A percentile compares a stretch with the other conserved stretches of the same genome.
Evolutionary conservation across 2,329 filamentous ascomycete genomes (phyloP).

Genomic region (Curvularia verruculosa): DNA sequence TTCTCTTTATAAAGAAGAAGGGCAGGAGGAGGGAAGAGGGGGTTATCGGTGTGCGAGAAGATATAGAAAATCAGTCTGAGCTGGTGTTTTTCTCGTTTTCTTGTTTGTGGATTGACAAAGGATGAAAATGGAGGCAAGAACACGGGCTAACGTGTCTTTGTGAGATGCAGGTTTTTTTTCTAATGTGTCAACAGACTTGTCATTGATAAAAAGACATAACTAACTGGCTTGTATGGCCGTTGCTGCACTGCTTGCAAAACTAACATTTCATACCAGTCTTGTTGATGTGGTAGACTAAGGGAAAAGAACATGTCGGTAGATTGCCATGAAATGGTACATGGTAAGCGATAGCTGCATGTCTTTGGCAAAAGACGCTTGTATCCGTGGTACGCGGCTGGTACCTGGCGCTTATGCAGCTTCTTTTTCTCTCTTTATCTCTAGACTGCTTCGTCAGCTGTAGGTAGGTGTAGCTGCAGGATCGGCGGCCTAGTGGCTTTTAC

Average conservation of each 20-base stretch:
- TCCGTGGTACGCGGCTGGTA: not conserved
- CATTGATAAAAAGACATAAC: no score
- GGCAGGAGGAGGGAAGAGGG: not conserved
- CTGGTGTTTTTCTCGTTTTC: not conserved
- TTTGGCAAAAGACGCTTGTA: not conserved
- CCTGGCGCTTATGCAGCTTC: not conserved
- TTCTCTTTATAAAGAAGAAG: not conserved
- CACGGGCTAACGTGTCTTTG: no score
- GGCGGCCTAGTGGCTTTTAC: not conserved
- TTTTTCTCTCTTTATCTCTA: no score
- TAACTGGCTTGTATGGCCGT: not conserved
- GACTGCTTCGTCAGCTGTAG: not conserved
- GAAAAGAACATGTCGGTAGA: not conserved
- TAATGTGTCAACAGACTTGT: no score
- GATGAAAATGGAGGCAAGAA: no score
- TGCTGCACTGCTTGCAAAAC: no score
- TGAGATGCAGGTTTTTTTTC: no score
- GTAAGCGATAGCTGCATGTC: not conserved
- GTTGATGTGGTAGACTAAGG: not conserved
- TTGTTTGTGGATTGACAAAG: no score
- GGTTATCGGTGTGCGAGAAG: slow-evolving; percentile 15
- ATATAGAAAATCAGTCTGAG: slow-evolving; percentile 3
- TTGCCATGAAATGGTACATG: not conserved
- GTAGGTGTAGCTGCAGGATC: not conserved
- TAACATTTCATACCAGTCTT: no score